Conservation (phyloP, 441 rosid genomes). For the Populus hybrid region DNA sequence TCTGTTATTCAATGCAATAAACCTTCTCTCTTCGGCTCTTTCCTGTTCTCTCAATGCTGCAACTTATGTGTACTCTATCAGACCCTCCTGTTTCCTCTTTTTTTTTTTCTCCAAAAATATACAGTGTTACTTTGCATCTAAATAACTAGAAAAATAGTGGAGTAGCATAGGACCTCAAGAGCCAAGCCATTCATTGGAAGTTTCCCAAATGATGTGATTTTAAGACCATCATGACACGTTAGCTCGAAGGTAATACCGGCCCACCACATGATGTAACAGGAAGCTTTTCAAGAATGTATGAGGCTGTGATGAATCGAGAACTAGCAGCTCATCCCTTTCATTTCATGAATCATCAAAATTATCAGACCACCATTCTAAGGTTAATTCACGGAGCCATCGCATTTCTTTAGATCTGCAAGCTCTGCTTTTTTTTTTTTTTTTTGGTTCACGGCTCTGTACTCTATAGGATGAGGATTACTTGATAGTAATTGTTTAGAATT, state of each 20-base stretch:
- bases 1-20: no score
- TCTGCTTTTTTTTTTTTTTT: no score
- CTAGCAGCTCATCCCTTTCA: background rate
- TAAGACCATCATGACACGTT: background rate
- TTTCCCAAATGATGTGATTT: background rate
- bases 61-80: no score
- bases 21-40: no score
- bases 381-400: background rate
- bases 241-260: background rate
- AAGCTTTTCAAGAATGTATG: constrained; percentile 9
- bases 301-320: constrained; percentile 5
- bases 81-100: no score
- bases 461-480: no score
- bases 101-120: no score
- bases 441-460: no score
- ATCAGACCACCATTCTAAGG: constrained; percentile 5
- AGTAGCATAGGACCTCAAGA: background rate
- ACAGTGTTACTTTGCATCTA: background rate
- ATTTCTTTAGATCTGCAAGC: no score
- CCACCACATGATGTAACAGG: background rate
- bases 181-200: background rate
- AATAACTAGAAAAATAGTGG: background rate
- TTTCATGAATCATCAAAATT: background rate
- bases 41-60: no score
- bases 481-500: no score